Conservation (phyloP, 768 basidiomycete species). For the Boletus tomentosulus region DNA sequence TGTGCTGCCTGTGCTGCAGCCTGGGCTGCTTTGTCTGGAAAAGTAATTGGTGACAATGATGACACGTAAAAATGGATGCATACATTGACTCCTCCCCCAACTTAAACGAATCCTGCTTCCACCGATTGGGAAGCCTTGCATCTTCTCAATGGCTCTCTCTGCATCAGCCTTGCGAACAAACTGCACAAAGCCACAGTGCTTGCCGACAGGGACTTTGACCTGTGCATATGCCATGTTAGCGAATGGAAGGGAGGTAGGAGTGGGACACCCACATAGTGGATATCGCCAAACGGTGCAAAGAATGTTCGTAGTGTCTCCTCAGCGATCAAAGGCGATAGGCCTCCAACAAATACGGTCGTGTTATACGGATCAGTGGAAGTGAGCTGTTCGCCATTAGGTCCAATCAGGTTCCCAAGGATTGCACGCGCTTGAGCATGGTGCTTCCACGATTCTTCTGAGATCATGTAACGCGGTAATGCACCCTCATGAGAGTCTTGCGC, state of each 20-base stretch:
- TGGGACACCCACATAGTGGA: slow-evolving; percentile 65
- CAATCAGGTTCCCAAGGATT: slow-evolving; percentile 77
- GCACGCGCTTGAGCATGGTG: slow-evolving; percentile 81
- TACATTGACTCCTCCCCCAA: slow-evolving; percentile 94
- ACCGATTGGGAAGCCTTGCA: slow-evolving; percentile 95
- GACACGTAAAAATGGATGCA: not conserved
- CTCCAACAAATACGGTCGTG: slow-evolving; percentile 93
- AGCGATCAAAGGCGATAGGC: slow-evolving; percentile 79
- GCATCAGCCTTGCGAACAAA: slow-evolving; percentile 91
- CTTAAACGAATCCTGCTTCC: slow-evolving; percentile 87
- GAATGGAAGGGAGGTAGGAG: not conserved
- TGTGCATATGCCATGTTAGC: slow-evolving; percentile 26
- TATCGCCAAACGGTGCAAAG: slow-evolving; percentile 89
- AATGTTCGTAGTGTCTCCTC: slow-evolving; percentile 91
- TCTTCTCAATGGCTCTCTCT: slow-evolving; percentile 89
- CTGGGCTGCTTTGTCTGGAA: slow-evolving; percentile 81
- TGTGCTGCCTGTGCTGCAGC: slow-evolving; percentile 84
- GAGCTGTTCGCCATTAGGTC: slow-evolving; percentile 81
- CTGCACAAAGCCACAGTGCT: slow-evolving; percentile 95
- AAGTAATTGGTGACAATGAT: slow-evolving; percentile 4
- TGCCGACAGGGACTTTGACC: slow-evolving; percentile 96
- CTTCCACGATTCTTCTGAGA: slow-evolving; percentile 78
- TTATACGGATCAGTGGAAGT: slow-evolving; percentile 94
- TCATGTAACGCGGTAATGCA: slow-evolving; percentile 48
- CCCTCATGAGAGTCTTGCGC: slow-evolving; percentile 42